phyloP scores from a whole-genome alignment of 805 yeast genomes.

The Martiniozyma abietophila region DNA sequence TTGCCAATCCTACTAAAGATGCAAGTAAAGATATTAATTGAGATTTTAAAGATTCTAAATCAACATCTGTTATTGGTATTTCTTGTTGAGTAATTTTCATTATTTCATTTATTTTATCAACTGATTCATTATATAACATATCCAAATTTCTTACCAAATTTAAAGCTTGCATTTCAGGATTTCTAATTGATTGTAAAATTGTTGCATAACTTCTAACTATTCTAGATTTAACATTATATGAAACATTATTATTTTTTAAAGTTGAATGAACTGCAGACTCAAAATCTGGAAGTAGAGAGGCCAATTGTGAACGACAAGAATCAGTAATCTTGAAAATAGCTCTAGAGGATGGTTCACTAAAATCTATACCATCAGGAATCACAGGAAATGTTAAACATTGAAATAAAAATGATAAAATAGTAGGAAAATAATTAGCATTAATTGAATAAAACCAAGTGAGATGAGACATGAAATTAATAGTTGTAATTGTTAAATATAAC shows the following conservation, averaged over 20 bases:
- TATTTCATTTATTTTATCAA: slow-evolving; percentile 10
- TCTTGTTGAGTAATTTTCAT: slow-evolving; percentile 1
- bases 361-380: slow-evolving; percentile 4
- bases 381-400: slow-evolving; percentile 14
- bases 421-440: slow-evolving; percentile 38
- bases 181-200: slow-evolving; percentile 44
- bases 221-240: slow-evolving; percentile 45
- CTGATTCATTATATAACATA: slow-evolving; percentile 16
- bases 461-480: slow-evolving; percentile 49
- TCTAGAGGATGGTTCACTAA: slow-evolving; percentile 32
- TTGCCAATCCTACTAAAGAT: slow-evolving; percentile 63
- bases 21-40: slow-evolving; percentile 48
- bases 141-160: slow-evolving; percentile 18
- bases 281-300: slow-evolving; percentile 36
- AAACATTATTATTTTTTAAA: slow-evolving; percentile 27
- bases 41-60: slow-evolving; percentile 27
- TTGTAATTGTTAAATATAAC: slow-evolving; percentile 34
- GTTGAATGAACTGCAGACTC: slow-evolving; percentile 39
- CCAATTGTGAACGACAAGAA: slow-evolving; percentile 36
- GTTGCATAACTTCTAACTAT: slow-evolving; percentile 55
- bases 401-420: slow-evolving; percentile 42
- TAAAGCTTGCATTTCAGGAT: slow-evolving; percentile 36
- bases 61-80: slow-evolving; percentile 11
- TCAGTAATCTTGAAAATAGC: slow-evolving; percentile 54
- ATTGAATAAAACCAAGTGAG: slow-evolving; percentile 46